Conservation (phyloP, 305 asterid species). For the Fraxinus greggii region DNA sequence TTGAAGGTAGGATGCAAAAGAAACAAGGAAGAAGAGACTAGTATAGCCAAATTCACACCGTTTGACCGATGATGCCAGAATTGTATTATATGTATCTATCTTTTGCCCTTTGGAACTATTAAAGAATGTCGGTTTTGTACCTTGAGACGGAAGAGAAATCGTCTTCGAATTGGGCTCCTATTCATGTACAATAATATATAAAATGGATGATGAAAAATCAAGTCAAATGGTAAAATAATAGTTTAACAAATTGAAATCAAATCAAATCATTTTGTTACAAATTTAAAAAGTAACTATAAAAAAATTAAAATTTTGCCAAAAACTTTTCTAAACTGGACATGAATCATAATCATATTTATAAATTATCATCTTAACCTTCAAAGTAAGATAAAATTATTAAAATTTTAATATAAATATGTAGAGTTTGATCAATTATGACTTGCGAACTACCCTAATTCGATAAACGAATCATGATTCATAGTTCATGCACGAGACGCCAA, state of each 20-base stretch:
- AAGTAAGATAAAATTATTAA: too few species aligned
- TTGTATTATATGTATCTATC: slow-evolving; percentile 23
- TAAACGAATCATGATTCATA: too few species aligned
- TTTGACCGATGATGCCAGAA: slow-evolving; percentile 23
- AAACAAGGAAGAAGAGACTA: neutral
- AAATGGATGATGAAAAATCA: neutral
- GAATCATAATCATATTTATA: too few species aligned
- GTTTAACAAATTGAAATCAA: neutral
- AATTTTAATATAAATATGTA: too few species aligned
- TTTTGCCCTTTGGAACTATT: slow-evolving; percentile 14
- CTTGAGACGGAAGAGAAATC: slow-evolving; percentile 6
- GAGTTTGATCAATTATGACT: too few species aligned
- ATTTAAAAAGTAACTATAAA: too few species aligned
- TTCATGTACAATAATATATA: neutral
- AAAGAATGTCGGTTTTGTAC: slow-evolving; percentile 36
- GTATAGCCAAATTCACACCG: slow-evolving; percentile 27
- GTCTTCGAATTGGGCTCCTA: slow-evolving; percentile 42
- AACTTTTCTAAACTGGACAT: too few species aligned
- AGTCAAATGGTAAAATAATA: neutral
- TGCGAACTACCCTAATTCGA: too few species aligned
- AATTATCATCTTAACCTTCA: too few species aligned
- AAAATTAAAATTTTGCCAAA: too few species aligned
- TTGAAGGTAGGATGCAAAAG: neutral
- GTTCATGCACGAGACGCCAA: too few species aligned
- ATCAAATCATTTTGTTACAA: neutral